A percentile compares a stretch with the other conserved stretches of the same genome.
Evolutionary conservation across 2,329 filamentous ascomycete genomes (phyloP).

Genomic region (Colletotrichum spaethianum): DNA sequence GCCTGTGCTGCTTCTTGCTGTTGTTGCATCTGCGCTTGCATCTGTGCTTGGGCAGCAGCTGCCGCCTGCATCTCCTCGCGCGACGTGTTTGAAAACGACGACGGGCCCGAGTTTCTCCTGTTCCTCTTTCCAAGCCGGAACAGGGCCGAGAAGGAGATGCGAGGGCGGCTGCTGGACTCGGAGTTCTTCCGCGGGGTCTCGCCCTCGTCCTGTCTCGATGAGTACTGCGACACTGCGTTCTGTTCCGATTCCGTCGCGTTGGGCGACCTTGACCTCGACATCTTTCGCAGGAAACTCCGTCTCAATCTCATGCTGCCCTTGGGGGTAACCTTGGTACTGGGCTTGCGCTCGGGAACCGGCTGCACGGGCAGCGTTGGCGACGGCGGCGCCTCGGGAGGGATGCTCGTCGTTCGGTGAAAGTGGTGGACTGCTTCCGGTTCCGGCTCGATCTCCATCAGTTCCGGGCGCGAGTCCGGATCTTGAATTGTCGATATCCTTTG

Average conservation of each 20-base stretch:
- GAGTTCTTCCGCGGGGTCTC: constrained; percentile 68
- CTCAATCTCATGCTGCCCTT: constrained; percentile 51
- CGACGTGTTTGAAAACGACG: constrained; percentile 93
- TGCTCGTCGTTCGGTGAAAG: constrained; percentile 66
- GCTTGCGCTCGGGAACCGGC: constrained; percentile 11
- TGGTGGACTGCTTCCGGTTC: constrained; percentile 44
- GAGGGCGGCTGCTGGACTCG: constrained; percentile 63
- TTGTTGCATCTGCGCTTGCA: constrained; percentile 48
- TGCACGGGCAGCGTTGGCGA: constrained; percentile 39
- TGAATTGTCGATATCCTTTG: constrained; percentile 47
- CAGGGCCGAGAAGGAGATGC: constrained; percentile 77
- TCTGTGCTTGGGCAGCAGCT: constrained; percentile 43
- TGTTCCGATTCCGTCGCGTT: constrained; percentile 57
- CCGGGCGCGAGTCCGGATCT: constrained; percentile 29
- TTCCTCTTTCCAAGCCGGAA: constrained; percentile 78
- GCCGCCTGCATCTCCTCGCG: constrained; percentile 81
- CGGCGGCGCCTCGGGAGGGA: constrained; percentile 52
- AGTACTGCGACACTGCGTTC: constrained; percentile 51
- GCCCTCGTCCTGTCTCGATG: constrained; percentile 61
- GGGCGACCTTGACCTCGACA: constrained; percentile 66
- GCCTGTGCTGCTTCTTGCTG: constrained; percentile 54
- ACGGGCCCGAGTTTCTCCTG: constrained; percentile 70
- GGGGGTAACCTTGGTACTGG: constrained; percentile 42
- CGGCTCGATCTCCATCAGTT: constrained; percentile 39
- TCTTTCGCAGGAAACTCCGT: constrained; percentile 58